Percentiles rank a stretch among this genome's conserved stretches.
phyloP scores from a whole-genome alignment of 495 filamentous ascomycete species.

The Acidiella bohemica region DNA sequence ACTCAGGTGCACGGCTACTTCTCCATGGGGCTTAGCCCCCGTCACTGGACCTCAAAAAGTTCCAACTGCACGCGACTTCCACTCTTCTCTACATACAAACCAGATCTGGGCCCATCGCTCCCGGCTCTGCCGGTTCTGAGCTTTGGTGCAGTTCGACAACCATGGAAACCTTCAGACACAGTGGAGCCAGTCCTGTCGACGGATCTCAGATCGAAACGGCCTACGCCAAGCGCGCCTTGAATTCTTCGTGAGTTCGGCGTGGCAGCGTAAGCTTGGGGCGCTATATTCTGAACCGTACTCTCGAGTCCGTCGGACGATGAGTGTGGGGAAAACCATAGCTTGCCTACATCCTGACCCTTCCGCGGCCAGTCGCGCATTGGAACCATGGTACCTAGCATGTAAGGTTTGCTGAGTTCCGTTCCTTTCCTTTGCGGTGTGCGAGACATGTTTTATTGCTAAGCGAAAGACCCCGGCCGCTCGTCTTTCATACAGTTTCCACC shows the following conservation, averaged over 20 bases:
- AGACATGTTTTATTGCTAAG: too few relatives aligned
- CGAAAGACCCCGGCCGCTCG: too few relatives aligned
- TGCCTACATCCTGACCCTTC: slow-evolving; percentile 15
- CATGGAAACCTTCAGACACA: slow-evolving; percentile 6
- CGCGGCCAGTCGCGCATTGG: too few relatives aligned
- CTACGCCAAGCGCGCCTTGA: slow-evolving; percentile 2
- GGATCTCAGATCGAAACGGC: slow-evolving; percentile 7
- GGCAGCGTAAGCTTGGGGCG: not conserved
- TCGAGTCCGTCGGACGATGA: slow-evolving; percentile 10
- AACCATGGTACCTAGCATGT: not conserved
- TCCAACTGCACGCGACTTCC: not conserved
- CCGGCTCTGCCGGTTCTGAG: slow-evolving; percentile 1
- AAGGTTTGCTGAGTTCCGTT: not conserved
- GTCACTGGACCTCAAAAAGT: not conserved
- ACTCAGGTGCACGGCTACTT: not conserved
- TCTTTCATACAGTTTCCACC: too few relatives aligned
- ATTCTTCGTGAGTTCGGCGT: slow-evolving; percentile 4
- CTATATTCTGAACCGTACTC: slow-evolving; percentile 14
- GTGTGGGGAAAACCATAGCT: slow-evolving; percentile 14
- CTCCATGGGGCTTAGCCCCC: not conserved
- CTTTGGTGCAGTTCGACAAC: slow-evolving; percentile 7
- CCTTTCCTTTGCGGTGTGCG: not conserved
- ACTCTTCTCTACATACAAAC: not conserved
- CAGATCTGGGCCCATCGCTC: slow-evolving; percentile 8
- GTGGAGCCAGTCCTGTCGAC: slow-evolving; percentile 7